Base-by-base conservation (phyloP, 2,329 filamentous ascomycete genomes). In the Cercospora sesami region DNA sequence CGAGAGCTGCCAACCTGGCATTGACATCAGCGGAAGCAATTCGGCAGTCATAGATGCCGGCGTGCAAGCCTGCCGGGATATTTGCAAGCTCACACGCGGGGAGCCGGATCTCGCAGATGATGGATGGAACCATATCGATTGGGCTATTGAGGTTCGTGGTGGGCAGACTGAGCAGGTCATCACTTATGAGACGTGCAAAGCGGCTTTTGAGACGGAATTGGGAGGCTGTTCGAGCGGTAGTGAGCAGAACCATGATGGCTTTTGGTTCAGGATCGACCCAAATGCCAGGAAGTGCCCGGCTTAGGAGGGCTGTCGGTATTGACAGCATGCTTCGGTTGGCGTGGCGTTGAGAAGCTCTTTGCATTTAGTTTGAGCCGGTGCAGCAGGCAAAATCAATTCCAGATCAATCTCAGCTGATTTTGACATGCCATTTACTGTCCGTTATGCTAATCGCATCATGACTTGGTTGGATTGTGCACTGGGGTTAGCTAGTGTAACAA, bases 201-300 rank as follows among this genome's bases (percentile, higher is more conserved):
- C 55, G 10, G 55, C 55, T 14, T 58, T 58, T n/a, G 55, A 30
- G 55, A 58, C 55, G 55, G 55, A 58, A 14, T 28, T 58, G 55
- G 55, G 26, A 9, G 26, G 55, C 1, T 58, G 55, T n/a, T 21
- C 55, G 26, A 18, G 16, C 26, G 55, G 55, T 5, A 58, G 55
- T 28, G 55, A 33, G 23, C 57, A 59, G 28, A 59, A 59, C 28
- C 26, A 33, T 33, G 57, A 59, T 31, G 57, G 57, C n/a, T 59
- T 59, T 16, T 59, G 57, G 57, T 59, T 59, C 33, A 31, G 57
- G 33, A 26, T 59, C 16, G 57, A 59, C 9, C 57, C 57, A 23
- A 59, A 59, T 39, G 16, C 57, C 4, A 39, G 57, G 30, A 39
- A 45, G 33, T 51, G 45, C 39, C 31, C 36, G 18, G 30, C 36